Evolutionary conservation across 768 basidiomycete genomes (phyloP), one percentile per base, ranked within the genome.

Genomic region (Amanita exitialis): DNA sequence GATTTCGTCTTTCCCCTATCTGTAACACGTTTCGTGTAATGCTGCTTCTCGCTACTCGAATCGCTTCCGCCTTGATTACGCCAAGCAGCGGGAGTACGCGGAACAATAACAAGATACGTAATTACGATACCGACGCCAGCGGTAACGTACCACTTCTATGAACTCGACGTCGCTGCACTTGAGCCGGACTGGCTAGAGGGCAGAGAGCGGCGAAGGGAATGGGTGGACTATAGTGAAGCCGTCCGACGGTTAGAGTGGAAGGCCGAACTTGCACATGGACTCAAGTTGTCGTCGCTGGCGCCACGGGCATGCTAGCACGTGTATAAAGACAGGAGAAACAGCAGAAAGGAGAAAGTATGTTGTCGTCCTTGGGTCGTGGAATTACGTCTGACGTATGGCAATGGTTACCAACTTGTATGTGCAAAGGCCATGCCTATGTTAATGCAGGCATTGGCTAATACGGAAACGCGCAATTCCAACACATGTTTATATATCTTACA

Each of bases 221-320:
- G 87, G 88, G 88, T 92, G 58, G 88, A 90, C 66, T 90, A 83
- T 59, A 79, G 82, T 41, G 90, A 91, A 69, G 90, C 90, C 13
- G 68, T 79, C 56, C 69, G 74, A 59, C 72, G 90, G 58, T 63
- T 92, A 36, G 76, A 81, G 54, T 92, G 90, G 90, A 92, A 92
- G 64, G 69, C 76, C n/a, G 90, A 92, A 69, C 76, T 92, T 39
- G 78, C 80, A 6, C 83, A 87, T 63, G 89, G 82, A 46, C 73
- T 91, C 47, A 73, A 74, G 58, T 72, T 84, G 27, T 90, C 82
- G 27, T 80, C 87, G 9, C 66, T 90, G 53, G 86, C 86, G 35
- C 74, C 53, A 49, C 58, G 58, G 18, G 51, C 62, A 49, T 58
- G 63, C 54, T 66, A 50, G 20, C 23, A 41, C 15, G 20, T 16